A percentile compares a stretch with the other conserved stretches of the same genome.
phyloP scores from a whole-genome alignment of 306 rosid genomes.

The Prunus persica region DNA sequence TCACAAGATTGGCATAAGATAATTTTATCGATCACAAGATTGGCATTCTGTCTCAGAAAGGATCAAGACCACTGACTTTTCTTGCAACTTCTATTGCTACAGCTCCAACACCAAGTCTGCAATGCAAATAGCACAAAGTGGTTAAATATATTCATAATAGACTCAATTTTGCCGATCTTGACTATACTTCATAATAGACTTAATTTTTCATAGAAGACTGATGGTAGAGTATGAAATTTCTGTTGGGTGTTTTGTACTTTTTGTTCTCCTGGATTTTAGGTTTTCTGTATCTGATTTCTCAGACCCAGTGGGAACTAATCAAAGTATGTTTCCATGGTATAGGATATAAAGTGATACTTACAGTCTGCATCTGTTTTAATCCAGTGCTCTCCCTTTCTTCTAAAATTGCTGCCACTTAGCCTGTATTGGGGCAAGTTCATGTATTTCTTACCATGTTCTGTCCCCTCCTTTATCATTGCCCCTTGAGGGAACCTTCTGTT shows the following conservation, averaged over 20 bases:
- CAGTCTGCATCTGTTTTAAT: constrained; percentile 90
- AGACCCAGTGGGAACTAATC: not conserved
- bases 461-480: constrained; percentile 35
- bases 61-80: constrained; percentile 16
- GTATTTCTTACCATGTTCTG: constrained; percentile 27
- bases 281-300: constrained; percentile 7
- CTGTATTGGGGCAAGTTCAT: constrained; percentile 41
- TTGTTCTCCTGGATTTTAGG: not conserved
- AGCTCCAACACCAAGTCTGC: constrained; percentile 98
- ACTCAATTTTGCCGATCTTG: constrained; percentile 18
- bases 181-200: not conserved
- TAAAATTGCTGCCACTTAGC: constrained; percentile 32
- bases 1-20: constrained; percentile 33
- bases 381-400: constrained; percentile 75
- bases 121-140: constrained; percentile 33
- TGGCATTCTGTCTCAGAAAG: constrained; percentile 28
- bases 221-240: not conserved
- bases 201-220: not conserved
- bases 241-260: not conserved
- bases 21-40: constrained; percentile 32
- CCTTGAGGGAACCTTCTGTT: constrained; percentile 30
- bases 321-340: not conserved
- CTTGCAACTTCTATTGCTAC: constrained; percentile 36
- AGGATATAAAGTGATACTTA: constrained; percentile 46
- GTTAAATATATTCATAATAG: constrained; percentile 23